phyloP scores from a whole-genome alignment of 225 moss, liverwort and hornwort species.

The Bryoerythrophyllum caledonicum region DNA sequence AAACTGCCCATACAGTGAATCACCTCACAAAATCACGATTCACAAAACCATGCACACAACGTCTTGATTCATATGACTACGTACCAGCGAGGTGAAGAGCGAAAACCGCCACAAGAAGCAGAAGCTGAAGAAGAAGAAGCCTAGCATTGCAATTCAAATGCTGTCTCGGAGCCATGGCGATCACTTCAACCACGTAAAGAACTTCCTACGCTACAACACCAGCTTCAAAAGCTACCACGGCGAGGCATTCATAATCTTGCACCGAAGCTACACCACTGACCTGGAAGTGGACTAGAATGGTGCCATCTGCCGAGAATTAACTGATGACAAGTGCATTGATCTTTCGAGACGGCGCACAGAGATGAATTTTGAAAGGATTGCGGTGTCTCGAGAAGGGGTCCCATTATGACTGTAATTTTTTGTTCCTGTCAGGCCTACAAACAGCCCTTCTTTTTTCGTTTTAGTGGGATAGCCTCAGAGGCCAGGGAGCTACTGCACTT shows the following conservation, averaged over 20 bases:
- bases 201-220: background rate
- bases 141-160: background rate
- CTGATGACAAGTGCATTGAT: background rate
- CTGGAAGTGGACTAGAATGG: background rate
- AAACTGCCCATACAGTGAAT: too few relatives aligned
- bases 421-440: background rate
- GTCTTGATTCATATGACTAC: background rate
- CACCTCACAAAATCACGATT: too few relatives aligned
- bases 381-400: background rate
- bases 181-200: background rate
- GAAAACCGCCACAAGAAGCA: background rate
- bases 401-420: slow-evolving; percentile 8
- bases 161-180: background rate
- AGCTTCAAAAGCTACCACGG: too few relatives aligned
- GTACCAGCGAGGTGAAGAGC: slow-evolving; percentile 13
- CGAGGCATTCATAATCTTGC: too few relatives aligned
- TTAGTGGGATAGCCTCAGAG: too few relatives aligned
- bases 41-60: background rate
- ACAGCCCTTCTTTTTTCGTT: too few relatives aligned
- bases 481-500: too few relatives aligned
- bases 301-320: background rate
- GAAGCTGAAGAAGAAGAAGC: slow-evolving; percentile 2
- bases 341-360: background rate
- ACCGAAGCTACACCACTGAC: too few relatives aligned
- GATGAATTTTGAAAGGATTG: too few relatives aligned